phyloP scores from a whole-genome alignment of 1,139 yeast genomes.

The Wickerhamomyces sp. region DNA sequence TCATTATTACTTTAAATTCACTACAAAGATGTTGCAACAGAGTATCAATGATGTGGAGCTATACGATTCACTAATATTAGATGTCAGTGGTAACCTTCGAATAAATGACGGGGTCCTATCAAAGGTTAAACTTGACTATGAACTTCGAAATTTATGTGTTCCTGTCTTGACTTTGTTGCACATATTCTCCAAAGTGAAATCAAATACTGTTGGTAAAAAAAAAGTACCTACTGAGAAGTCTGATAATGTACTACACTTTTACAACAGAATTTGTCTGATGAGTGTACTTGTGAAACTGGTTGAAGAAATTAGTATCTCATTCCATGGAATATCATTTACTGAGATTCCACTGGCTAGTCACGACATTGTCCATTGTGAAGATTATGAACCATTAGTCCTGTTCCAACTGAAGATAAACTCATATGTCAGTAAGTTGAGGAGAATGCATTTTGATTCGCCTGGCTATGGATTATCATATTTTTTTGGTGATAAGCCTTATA shows the following conservation, averaged over 20 bases:
- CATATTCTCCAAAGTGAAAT: constrained; percentile 1
- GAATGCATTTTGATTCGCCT: constrained; percentile 34
- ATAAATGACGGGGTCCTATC: constrained; percentile 22
- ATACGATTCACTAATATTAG: constrained; percentile 16
- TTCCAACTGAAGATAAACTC: constrained; percentile 19
- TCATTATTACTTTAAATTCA: constrained; percentile 5
- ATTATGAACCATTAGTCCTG: constrained; percentile 18
- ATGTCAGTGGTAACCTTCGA: constrained; percentile 17
- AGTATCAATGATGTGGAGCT: constrained; percentile 15
- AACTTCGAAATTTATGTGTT: constrained; percentile 19
- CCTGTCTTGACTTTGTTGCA: constrained; percentile 21
- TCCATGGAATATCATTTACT: constrained; percentile 13
- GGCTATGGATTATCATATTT: constrained; percentile 58
- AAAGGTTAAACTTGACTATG: constrained; percentile 14
- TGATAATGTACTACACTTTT: constrained; percentile 8
- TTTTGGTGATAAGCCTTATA: constrained; percentile 50
- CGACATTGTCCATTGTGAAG: constrained; percentile 14
- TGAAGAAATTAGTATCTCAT: constrained; percentile 13
- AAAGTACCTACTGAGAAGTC: constrained; percentile 9
- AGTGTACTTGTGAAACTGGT: constrained; percentile 13
- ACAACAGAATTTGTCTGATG: constrained; percentile 7
- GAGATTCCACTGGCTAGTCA: constrained; percentile 19
- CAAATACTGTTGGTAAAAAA: neutral
- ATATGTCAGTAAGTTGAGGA: constrained; percentile 24
- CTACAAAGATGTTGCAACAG: constrained; percentile 14